These are phyloP conservation scores for Phytophthora europaea DNA, from an alignment of 352 stramenopile species.

Conservation along the genomic window DNA sequence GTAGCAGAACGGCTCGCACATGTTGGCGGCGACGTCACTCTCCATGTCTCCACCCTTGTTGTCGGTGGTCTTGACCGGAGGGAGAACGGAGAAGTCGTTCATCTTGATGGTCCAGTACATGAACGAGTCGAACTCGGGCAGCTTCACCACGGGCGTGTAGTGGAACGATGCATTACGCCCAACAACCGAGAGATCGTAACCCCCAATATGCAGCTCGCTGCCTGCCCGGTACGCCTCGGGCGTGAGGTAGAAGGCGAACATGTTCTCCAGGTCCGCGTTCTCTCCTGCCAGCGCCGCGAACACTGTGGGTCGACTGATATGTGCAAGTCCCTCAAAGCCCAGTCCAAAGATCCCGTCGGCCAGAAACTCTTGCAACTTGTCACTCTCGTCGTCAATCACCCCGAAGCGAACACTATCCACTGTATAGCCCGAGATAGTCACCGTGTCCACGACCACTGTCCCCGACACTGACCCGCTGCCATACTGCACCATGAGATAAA, in stretches of 20 bases:
- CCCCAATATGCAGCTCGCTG: constrained; percentile 86
- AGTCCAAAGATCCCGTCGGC: constrained; percentile 91
- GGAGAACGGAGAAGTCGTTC: constrained; percentile 59
- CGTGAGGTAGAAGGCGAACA: constrained; percentile 92
- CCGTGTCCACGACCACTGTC: constrained; percentile 80
- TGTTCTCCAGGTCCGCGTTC: constrained; percentile 80
- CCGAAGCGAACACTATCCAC: constrained; percentile 85
- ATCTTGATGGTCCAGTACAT: constrained; percentile 91
- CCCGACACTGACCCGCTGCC: constrained; percentile 85
- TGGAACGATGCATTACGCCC: constrained; percentile 87
- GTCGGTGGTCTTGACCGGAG: constrained; percentile 5
- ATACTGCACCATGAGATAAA: constrained; percentile 47
- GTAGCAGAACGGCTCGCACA: constrained; percentile 85
- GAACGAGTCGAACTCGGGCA: constrained; percentile 80
- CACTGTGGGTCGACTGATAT: constrained; percentile 88
- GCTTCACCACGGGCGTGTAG: constrained; percentile 88
- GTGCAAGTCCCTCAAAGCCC: constrained; percentile 87
- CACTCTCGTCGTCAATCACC: constrained; percentile 71
- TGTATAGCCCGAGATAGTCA: constrained; percentile 73
- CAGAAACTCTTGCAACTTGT: constrained; percentile 83
- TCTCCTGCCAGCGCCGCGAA: constrained; percentile 75
- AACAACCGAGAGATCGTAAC: constrained; percentile 87
- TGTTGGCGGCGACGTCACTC: constrained; percentile 41
- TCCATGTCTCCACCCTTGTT: neutral
- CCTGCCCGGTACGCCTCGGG: constrained; percentile 73